phyloP scores from a whole-genome alignment of 805 yeast genomes.

The Metschnikowia bowlesiae region DNA sequence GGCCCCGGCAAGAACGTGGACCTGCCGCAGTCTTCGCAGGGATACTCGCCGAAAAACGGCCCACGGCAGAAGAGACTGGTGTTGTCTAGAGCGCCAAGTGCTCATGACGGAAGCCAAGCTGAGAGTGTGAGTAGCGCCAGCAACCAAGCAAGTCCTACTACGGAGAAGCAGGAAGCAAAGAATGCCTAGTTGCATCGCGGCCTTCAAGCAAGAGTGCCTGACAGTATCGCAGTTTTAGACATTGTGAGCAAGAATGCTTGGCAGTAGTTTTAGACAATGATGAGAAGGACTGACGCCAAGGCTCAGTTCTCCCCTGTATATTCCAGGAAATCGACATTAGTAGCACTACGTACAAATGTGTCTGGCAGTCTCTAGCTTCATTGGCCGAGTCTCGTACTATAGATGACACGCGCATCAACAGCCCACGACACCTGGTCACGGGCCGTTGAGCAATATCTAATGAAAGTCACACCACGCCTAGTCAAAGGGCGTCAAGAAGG shows the following conservation, averaged over 20 bases:
- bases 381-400: neutral
- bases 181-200: neutral
- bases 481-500: conserved; percentile 86
- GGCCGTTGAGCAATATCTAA: neutral
- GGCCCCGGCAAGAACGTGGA: conserved; percentile 18
- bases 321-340: neutral
- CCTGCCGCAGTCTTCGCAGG: conserved; percentile 27
- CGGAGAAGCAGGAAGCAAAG: conserved; percentile 2
- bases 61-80: conserved; percentile 18
- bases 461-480: conserved; percentile 21
- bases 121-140: conserved; percentile 2
- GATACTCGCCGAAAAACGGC: conserved; percentile 29
- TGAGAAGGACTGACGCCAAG: no score
- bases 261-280: no score
- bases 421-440: conserved; percentile 2
- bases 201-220: no score
- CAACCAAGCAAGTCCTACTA: neutral
- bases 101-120: neutral
- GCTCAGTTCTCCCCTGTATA: no score
- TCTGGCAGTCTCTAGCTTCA: neutral
- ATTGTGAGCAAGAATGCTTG: no score
- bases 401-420: neutral
- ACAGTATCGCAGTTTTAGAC: no score
- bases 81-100: conserved; percentile 1
- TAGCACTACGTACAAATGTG: neutral